A percentile compares a stretch with the other conserved stretches of the same genome.
These are phyloP conservation scores for Verticillium alfalfae DNA, from an alignment of 2,329 filamentous ascomycete species.

Conservation along the genomic window DNA sequence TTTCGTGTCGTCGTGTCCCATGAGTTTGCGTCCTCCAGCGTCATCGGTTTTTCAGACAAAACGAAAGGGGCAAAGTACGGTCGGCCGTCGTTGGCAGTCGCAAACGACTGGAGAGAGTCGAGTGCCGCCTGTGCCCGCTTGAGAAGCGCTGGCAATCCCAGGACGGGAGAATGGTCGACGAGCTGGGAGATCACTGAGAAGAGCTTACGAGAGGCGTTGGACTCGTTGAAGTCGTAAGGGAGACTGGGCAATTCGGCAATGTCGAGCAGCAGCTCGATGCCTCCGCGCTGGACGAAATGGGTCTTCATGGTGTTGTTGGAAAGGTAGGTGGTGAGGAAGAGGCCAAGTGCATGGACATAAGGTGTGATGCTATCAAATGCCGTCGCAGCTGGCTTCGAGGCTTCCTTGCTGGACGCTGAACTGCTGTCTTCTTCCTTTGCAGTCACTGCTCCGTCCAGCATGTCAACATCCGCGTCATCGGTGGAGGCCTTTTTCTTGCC, in stretches of 20 bases:
- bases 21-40: constrained; percentile 23
- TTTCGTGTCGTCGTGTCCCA: constrained; percentile 28
- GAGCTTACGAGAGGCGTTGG: constrained; percentile 62
- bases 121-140: constrained; percentile 67
- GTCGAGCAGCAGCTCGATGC: constrained; percentile 78
- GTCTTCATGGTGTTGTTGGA: constrained; percentile 67
- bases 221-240: constrained; percentile 65
- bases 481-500: constrained; percentile 30
- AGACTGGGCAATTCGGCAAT: constrained; percentile 78
- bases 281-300: constrained; percentile 72
- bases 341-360: constrained; percentile 70
- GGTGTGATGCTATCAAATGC: constrained; percentile 43
- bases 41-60: constrained; percentile 27
- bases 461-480: constrained; percentile 54
- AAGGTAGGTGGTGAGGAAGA: constrained; percentile 72
- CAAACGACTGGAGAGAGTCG: constrained; percentile 61
- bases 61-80: constrained; percentile 71
- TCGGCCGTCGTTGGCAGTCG: constrained; percentile 40
- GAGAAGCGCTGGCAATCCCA: constrained; percentile 77
- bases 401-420: constrained; percentile 14
- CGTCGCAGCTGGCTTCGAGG: constrained; percentile 12
- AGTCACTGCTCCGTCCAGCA: constrained; percentile 45
- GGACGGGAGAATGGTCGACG: constrained; percentile 72
- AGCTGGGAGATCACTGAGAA: constrained; percentile 70
- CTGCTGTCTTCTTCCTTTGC: constrained; percentile 11